phyloP scores from a whole-genome alignment of 371 early-diverging fungal genomes.

The Apophysomyces elegans region DNA sequence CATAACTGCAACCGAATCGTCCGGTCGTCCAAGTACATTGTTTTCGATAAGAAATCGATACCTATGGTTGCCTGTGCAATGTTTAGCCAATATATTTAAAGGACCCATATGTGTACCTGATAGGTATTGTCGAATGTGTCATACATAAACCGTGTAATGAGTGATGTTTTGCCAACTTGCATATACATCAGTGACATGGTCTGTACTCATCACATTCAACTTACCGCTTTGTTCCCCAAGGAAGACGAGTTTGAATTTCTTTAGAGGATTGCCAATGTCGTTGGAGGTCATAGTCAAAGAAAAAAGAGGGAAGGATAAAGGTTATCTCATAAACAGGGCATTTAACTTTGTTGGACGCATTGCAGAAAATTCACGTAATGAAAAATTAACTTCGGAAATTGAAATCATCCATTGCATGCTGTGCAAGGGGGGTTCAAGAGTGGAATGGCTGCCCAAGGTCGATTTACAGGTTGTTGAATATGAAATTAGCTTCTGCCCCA shows the following conservation, averaged over 20 bases:
- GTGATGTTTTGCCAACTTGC: constrained; percentile 98
- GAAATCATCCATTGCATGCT: no score
- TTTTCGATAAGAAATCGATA: constrained; percentile 99
- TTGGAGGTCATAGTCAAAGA: constrained; percentile 34
- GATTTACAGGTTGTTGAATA: no score
- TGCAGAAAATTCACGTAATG: no score
- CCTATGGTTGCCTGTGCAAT: constrained; percentile 95
- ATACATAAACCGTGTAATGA: constrained; percentile 99
- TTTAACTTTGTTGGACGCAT: no score
- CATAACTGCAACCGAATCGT: constrained; percentile 97
- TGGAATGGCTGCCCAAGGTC: no score
- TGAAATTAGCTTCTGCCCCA: no score
- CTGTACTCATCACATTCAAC: background rate
- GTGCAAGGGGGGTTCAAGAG: no score
- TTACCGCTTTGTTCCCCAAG: constrained; percentile 97
- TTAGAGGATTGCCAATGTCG: constrained; percentile 66
- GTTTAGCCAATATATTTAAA: background rate
- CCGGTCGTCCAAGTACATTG: constrained; percentile 97
- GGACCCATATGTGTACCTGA: constrained; percentile 61
- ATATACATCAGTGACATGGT: background rate
- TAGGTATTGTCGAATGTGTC: constrained; percentile 98
- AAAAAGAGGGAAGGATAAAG: background rate
- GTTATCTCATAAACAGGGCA: background rate
- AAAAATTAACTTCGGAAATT: no score
- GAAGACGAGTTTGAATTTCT: constrained; percentile 93